Percentiles rank a stretch among this genome's conserved stretches.
phyloP scores from a whole-genome alignment of 208 protist genomes.

The Entamoeba histolytica region DNA sequence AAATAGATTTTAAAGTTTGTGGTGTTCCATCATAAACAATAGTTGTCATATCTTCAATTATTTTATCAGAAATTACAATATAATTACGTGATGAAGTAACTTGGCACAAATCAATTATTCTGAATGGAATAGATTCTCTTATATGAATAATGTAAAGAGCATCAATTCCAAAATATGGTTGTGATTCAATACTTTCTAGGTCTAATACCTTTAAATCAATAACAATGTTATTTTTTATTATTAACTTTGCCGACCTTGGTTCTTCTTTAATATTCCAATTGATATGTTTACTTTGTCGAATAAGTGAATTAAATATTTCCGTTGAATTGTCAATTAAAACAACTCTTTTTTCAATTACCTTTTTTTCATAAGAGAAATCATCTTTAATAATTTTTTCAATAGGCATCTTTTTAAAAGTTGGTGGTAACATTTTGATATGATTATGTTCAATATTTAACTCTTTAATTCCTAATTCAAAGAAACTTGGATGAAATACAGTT shows the following conservation, averaged over 20 bases:
- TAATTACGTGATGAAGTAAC: not conserved
- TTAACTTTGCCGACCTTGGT: not conserved
- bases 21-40: not conserved
- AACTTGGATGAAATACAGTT: not conserved
- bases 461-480: not conserved
- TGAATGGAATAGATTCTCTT: not conserved
- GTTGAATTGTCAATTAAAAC: not conserved
- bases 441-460: not conserved
- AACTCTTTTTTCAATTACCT: not conserved
- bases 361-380: not conserved
- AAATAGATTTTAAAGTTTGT: not conserved
- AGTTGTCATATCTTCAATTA: not conserved
- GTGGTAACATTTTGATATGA: not conserved
- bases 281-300: not conserved
- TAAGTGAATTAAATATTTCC: not conserved
- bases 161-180: not conserved
- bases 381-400: not conserved
- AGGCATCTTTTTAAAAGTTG: not conserved
- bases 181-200: not conserved
- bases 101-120: not conserved
- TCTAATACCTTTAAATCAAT: not conserved
- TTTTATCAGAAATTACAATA: not conserved
- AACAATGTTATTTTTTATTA: not conserved
- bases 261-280: not conserved
- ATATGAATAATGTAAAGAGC: not conserved